These are phyloP conservation scores for Monosporascus sp. DNA, from an alignment of 2,329 filamentous ascomycete species.

Conservation along the genomic window DNA sequence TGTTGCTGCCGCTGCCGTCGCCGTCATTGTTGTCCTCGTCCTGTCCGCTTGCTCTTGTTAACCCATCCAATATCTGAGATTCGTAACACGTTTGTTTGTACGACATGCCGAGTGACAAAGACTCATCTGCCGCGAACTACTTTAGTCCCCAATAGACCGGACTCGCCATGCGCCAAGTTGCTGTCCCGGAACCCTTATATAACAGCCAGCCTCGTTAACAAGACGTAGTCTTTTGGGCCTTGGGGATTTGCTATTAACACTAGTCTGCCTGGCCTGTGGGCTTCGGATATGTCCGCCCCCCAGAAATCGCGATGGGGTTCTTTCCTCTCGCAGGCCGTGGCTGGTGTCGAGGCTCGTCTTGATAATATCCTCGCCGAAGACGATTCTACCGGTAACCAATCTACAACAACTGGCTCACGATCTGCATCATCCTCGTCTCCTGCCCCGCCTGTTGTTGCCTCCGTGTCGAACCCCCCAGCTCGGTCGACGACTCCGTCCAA, in stretches of 20 bases:
- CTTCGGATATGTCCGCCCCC: constrained; percentile 39
- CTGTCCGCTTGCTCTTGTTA: too few species aligned
- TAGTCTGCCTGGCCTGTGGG: neutral
- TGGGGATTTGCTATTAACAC: constrained; percentile 7
- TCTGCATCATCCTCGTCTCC: constrained; percentile 24
- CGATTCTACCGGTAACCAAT: constrained; percentile 42
- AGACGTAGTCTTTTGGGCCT: neutral
- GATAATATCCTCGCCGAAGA: constrained; percentile 88
- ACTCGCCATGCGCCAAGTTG: neutral
- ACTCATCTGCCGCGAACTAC: too few species aligned
- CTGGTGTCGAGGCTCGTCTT: constrained; percentile 86
- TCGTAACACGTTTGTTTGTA: neutral
- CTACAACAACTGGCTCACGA: constrained; percentile 31
- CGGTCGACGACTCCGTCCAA: constrained; percentile 46
- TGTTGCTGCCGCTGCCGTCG: too few species aligned
- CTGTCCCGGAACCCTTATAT: neutral
- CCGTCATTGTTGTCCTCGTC: too few species aligned
- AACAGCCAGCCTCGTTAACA: neutral
- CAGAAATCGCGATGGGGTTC: constrained; percentile 66
- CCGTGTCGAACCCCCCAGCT: constrained; percentile 9
- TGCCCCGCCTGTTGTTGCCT: constrained; percentile 21
- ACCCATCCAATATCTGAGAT: neutral
- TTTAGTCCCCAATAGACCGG: neutral
- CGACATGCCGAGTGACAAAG: neutral
- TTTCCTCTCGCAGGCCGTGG: constrained; percentile 84